A percentile compares a stretch with the other conserved stretches of the same genome.
phyloP scores from a whole-genome alignment of 768 basidiomycete species.

The Dacryopinax primogenitus region DNA sequence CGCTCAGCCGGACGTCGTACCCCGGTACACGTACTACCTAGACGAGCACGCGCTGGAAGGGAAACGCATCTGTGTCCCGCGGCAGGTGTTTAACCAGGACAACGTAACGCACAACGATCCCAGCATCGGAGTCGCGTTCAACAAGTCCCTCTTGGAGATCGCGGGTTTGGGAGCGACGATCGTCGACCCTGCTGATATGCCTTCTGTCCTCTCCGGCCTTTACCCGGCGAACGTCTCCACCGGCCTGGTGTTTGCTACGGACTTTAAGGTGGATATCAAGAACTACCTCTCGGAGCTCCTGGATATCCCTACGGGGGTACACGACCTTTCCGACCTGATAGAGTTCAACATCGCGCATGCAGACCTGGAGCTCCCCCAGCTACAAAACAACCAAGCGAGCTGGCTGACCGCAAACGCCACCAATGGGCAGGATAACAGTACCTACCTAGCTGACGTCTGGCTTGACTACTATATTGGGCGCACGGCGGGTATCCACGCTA shows the following conservation, averaged over 20 bases:
- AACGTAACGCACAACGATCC: slow-evolving; percentile 8
- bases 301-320: neutral
- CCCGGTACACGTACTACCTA: slow-evolving; percentile 24
- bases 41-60: slow-evolving; percentile 21
- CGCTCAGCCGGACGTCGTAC: slow-evolving; percentile 30
- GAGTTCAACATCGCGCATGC: slow-evolving; percentile 43
- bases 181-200: slow-evolving; percentile 1
- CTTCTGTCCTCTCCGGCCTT: neutral
- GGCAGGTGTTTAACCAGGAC: neutral
- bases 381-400: slow-evolving; percentile 32
- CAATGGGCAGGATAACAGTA: slow-evolving; percentile 17
- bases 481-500: slow-evolving; percentile 14
- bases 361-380: slow-evolving; percentile 35
- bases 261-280: slow-evolving; percentile 8
- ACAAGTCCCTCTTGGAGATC: neutral
- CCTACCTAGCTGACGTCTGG: slow-evolving; percentile 8
- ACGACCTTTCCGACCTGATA: slow-evolving; percentile 41
- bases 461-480: slow-evolving; percentile 10
- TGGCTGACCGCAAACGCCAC: slow-evolving; percentile 44
- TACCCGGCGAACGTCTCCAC: neutral
- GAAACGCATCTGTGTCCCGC: neutral
- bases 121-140: neutral
- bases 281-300: neutral
- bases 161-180: neutral
- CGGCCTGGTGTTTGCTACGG: neutral